Conservation (phyloP, 305 asterid species). For the Fraxinus dipetala region DNA sequence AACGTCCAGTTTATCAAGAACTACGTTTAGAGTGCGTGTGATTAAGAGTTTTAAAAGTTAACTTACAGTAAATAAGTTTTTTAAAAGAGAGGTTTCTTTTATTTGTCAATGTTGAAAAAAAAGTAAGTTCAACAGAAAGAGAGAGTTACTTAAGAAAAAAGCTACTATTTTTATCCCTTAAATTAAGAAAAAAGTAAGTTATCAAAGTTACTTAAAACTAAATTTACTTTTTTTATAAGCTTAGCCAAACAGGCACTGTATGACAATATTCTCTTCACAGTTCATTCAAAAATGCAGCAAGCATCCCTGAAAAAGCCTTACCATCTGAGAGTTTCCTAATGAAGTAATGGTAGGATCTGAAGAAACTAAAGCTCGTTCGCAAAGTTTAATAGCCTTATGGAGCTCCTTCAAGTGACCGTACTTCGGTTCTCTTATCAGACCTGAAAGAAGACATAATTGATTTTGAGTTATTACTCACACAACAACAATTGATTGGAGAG, state of each 20-base stretch:
- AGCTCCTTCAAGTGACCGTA: slow-evolving; percentile 61
- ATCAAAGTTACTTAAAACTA: not conserved
- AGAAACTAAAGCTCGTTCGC: slow-evolving; percentile 47
- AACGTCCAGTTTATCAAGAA: not conserved
- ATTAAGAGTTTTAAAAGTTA: not conserved
- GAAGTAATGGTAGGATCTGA: slow-evolving; percentile 42
- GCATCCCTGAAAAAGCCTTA: slow-evolving; percentile 12
- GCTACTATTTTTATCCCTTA: not conserved
- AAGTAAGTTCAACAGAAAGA: not conserved
- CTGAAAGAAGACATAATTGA: slow-evolving; percentile 22
- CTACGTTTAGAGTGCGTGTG: not conserved
- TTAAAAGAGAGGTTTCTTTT: not conserved
- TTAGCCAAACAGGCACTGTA: not conserved
- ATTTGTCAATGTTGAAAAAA: not conserved
- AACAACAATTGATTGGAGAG: not conserved
- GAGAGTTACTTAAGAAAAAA: not conserved
- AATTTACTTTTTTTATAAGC: not conserved
- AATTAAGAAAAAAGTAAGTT: not conserved
- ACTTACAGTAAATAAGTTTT: not conserved
- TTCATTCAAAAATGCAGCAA: not conserved
- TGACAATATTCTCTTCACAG: not conserved
- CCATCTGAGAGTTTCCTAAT: slow-evolving; percentile 55
- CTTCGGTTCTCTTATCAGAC: slow-evolving; percentile 56
- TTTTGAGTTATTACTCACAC: not conserved
- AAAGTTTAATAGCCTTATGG: slow-evolving; percentile 54